Percentiles rank a stretch among this genome's conserved stretches.
These are phyloP conservation scores for Tricholoma flavovirens DNA, from an alignment of 768 basidiomycete genomes.

Conservation along the genomic window DNA sequence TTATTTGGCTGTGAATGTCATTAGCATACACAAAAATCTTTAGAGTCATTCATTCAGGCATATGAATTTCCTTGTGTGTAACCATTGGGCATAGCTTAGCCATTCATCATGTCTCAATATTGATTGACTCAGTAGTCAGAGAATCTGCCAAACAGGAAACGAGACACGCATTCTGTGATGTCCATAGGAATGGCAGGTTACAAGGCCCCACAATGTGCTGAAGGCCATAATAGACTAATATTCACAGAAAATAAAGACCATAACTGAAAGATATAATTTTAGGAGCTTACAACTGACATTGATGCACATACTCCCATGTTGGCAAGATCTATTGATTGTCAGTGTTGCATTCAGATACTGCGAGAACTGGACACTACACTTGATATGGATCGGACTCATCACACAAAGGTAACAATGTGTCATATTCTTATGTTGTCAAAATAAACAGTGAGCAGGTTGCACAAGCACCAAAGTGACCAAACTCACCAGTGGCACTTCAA, in stretches of 20 bases:
- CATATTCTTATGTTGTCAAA: constrained; percentile 51
- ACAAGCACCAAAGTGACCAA: not conserved
- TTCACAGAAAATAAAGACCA: not conserved
- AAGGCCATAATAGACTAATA: constrained; percentile 75
- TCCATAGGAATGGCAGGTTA: constrained; percentile 76
- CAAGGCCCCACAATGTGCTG: constrained; percentile 74
- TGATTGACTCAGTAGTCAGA: constrained; percentile 71
- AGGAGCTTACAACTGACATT: constrained; percentile 68
- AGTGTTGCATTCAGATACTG: not conserved
- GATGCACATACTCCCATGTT: constrained; percentile 83
- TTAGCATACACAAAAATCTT: constrained; percentile 4
- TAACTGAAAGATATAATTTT: not conserved
- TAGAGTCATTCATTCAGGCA: not conserved
- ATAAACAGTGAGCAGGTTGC: not conserved
- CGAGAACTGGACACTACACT: constrained; percentile 38
- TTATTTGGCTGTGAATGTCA: constrained; percentile 52
- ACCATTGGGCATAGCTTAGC: constrained; percentile 66
- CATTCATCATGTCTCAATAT: constrained; percentile 78
- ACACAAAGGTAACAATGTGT: constrained; percentile 81
- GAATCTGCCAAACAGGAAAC: constrained; percentile 79
- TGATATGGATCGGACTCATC: constrained; percentile 82
- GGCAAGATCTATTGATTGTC: constrained; percentile 46
- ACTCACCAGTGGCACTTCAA: constrained; percentile 59
- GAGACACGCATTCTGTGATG: constrained; percentile 77
- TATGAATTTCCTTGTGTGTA: constrained; percentile 74